Percentiles rank a stretch among this genome's conserved stretches.
These are phyloP conservation scores for Ambrosiella cleistominuta DNA, from an alignment of 2,329 filamentous ascomycete species.

Conservation along the genomic window DNA sequence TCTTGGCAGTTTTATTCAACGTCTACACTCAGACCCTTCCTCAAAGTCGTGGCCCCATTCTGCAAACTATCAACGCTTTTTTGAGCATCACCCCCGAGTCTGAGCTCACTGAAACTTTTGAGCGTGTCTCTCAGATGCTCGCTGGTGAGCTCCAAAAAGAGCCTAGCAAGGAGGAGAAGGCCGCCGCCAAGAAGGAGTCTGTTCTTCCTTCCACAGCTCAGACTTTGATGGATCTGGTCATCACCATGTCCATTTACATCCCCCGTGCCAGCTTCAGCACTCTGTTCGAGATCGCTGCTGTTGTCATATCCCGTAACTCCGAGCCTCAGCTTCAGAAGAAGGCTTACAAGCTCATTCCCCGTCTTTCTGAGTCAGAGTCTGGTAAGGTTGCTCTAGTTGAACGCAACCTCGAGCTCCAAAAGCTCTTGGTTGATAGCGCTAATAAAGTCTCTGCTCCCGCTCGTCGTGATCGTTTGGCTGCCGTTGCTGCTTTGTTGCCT, in stretches of 20 bases:
- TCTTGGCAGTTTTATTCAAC: conserved; percentile 95
- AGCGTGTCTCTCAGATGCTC: conserved; percentile 70
- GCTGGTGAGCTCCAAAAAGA: conserved; percentile 46
- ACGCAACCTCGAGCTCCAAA: conserved; percentile 61
- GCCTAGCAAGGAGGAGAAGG: conserved; percentile 42
- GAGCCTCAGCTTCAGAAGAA: conserved; percentile 97
- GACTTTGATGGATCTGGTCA: conserved; percentile 90
- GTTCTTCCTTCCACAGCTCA: conserved; percentile 81
- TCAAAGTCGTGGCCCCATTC: conserved; percentile 74
- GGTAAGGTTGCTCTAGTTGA: conserved; percentile 62
- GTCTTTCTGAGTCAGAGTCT: conserved; percentile 63
- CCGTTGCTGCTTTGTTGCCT: conserved; percentile 63
- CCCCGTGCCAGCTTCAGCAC: conserved; percentile 69
- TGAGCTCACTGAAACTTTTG: conserved; percentile 77
- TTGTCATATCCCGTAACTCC: conserved; percentile 62
- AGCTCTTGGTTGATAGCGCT: conserved; percentile 59
- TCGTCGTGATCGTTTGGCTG: conserved; percentile 67
- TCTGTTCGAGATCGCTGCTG: conserved; percentile 71
- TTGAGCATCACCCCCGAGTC: conserved; percentile 65
- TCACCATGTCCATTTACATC: conserved; percentile 87
- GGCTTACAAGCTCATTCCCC: conserved; percentile 92
- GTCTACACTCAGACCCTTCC: conserved; percentile 94
- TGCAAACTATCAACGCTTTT: conserved; percentile 89
- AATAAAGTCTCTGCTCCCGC: conserved; percentile 79
- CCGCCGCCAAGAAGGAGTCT: conserved; percentile 38